phyloP scores from a whole-genome alignment of 352 stramenopile species.

The Globisporangium cylindrosporum region DNA sequence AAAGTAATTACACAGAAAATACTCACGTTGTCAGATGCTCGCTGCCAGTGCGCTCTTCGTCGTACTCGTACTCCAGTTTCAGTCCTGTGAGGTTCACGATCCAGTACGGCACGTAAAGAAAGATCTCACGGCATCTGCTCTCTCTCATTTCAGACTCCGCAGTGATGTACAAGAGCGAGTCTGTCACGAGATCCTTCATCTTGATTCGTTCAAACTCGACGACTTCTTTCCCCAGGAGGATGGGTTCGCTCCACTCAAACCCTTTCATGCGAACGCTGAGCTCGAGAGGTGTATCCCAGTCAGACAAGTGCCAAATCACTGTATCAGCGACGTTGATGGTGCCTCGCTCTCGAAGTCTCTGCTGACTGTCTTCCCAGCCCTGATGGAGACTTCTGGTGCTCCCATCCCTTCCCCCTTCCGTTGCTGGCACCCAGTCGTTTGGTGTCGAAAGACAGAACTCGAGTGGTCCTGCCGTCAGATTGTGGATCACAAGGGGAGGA shows the following conservation, averaged over 20 bases:
- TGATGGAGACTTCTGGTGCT: conserved; percentile 37
- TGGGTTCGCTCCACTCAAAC: conserved; percentile 82
- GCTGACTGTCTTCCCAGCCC: conserved; percentile 73
- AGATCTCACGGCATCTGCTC: conserved; percentile 63
- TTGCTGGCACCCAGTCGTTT: conserved; percentile 60
- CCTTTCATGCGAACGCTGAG: conserved; percentile 79
- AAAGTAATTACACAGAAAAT: background rate
- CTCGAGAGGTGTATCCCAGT: conserved; percentile 73
- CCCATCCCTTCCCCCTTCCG: conserved; percentile 31
- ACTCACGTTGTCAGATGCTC: conserved; percentile 69
- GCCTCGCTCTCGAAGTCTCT: conserved; percentile 75
- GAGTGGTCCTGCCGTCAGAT: conserved; percentile 64
- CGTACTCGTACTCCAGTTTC: conserved; percentile 82
- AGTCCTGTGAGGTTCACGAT: conserved; percentile 85
- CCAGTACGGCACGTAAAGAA: conserved; percentile 87
- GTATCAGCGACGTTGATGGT: conserved; percentile 75
- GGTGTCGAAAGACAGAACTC: conserved; percentile 76
- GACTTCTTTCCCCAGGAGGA: conserved; percentile 50
- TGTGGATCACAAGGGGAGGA: conserved; percentile 77
- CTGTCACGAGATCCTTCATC: conserved; percentile 79
- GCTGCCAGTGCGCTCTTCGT: conserved; percentile 62
- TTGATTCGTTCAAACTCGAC: conserved; percentile 59
- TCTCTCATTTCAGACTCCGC: conserved; percentile 53
- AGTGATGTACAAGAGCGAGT: conserved; percentile 68
- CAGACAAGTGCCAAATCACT: conserved; percentile 81